A percentile compares a stretch with the other conserved stretches of the same genome.
These are phyloP conservation scores for Boletellus sp. DNA, from an alignment of 1,284 basidiomycete genomes.

Conservation along the genomic window DNA sequence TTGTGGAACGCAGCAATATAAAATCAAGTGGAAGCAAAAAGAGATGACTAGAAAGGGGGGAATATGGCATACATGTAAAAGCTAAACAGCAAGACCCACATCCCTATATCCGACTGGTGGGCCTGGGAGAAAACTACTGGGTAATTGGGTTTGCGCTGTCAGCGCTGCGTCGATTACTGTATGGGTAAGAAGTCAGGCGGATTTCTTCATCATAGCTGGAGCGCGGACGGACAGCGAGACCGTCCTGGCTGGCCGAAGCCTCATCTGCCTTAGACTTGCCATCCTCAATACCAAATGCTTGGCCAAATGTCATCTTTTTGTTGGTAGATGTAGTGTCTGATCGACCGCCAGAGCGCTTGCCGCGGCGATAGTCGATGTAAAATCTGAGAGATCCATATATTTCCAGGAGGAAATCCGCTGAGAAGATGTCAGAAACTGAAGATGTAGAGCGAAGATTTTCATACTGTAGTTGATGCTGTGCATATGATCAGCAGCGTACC, in stretches of 20 bases:
- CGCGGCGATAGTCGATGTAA: slow-evolving; percentile 48
- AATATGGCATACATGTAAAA: background rate
- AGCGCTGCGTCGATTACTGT: slow-evolving; percentile 11
- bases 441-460: slow-evolving; percentile 12
- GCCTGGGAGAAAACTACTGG: background rate
- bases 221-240: slow-evolving; percentile 16
- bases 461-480: slow-evolving; percentile 68
- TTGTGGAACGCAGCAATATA: slow-evolving; percentile 7
- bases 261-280: slow-evolving; percentile 15
- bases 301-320: slow-evolving; percentile 39
- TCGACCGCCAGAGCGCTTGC: slow-evolving; percentile 41
- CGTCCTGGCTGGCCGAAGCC: slow-evolving; percentile 12
- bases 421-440: slow-evolving; percentile 8
- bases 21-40: background rate
- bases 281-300: slow-evolving; percentile 49
- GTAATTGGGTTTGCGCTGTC: background rate
- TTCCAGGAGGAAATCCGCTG: slow-evolving; percentile 65
- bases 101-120: background rate
- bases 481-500: slow-evolving; percentile 7
- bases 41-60: background rate
- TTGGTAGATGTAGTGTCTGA: slow-evolving; percentile 25
- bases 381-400: slow-evolving; percentile 61
- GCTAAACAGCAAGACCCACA: background rate
- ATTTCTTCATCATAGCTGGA: slow-evolving; percentile 46
- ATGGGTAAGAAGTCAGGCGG: slow-evolving; percentile 42